Conservation (phyloP, 495 filamentous ascomycete genomes). For the Penicillium nucicola region DNA sequence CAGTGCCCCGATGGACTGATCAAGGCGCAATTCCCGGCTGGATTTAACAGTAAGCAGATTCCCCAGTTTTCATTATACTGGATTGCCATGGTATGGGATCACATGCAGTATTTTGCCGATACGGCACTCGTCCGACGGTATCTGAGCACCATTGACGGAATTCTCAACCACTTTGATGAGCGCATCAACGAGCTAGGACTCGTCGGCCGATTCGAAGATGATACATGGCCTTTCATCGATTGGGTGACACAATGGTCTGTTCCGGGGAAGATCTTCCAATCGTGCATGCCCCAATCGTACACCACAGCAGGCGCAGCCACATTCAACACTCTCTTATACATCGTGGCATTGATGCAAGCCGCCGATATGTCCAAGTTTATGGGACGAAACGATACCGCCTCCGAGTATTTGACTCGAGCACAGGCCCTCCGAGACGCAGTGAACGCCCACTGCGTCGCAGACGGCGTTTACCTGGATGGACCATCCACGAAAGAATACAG, state of each 20-base stretch:
- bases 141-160: constrained; percentile 19
- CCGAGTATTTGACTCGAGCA: constrained; percentile 17
- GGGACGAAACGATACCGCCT: constrained; percentile 9
- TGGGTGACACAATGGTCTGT: constrained; percentile 23
- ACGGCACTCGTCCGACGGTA: constrained; percentile 9
- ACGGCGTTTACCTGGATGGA: constrained; percentile 12
- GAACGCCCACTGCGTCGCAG: constrained; percentile 10
- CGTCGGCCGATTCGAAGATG: constrained; percentile 17
- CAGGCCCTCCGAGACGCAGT: constrained; percentile 13
- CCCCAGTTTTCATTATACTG: constrained; percentile 27
- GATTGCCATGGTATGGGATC: constrained; percentile 22
- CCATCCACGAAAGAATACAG: constrained; percentile 16
- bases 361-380: constrained; percentile 16
- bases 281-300: constrained; percentile 20
- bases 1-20: constrained; percentile 20
- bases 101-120: constrained; percentile 20
- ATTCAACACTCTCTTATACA: constrained; percentile 18
- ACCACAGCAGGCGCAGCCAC: constrained; percentile 5
- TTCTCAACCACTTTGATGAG: constrained; percentile 21
- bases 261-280: constrained; percentile 15
- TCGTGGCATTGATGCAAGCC: constrained; percentile 12
- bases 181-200: constrained; percentile 15
- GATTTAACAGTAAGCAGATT: constrained; percentile 17
- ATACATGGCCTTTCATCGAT: constrained; percentile 29
- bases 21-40: constrained; percentile 22